These are phyloP conservation scores for Plasmopara viticola DNA, from an alignment of 352 stramenopile species.

Conservation along the genomic window DNA sequence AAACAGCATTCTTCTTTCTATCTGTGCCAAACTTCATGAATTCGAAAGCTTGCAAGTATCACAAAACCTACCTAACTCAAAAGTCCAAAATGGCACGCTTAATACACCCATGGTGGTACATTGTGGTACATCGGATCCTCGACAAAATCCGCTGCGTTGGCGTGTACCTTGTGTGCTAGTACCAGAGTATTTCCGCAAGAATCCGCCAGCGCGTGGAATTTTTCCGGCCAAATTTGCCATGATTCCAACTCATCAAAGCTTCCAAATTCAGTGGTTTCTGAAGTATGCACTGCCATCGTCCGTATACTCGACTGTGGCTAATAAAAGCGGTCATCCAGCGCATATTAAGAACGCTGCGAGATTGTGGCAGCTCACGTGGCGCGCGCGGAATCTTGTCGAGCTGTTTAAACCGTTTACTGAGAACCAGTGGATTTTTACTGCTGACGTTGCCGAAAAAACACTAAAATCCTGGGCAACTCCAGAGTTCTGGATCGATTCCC, in stretches of 20 bases:
- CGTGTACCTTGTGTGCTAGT: slow-evolving; percentile 56
- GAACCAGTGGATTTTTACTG: slow-evolving; percentile 78
- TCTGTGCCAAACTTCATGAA: slow-evolving; percentile 34
- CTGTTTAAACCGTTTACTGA: slow-evolving; percentile 85
- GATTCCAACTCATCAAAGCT: slow-evolving; percentile 73
- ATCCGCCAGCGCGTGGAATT: slow-evolving; percentile 42
- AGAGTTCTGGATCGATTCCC: slow-evolving; percentile 61
- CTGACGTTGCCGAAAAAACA: slow-evolving; percentile 38
- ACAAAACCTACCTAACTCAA: slow-evolving; percentile 5
- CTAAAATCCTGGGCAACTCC: slow-evolving; percentile 26
- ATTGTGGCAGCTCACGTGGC: slow-evolving; percentile 73
- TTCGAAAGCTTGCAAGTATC: slow-evolving; percentile 9
- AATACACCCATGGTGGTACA: slow-evolving; percentile 58
- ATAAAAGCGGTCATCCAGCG: slow-evolving; percentile 47
- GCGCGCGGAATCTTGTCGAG: slow-evolving; percentile 65
- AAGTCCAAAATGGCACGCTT: slow-evolving; percentile 11
- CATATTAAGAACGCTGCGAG: slow-evolving; percentile 64
- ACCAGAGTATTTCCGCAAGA: slow-evolving; percentile 65
- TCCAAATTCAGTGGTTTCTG: slow-evolving; percentile 81
- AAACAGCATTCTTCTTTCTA: slow-evolving; percentile 64
- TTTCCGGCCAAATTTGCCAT: slow-evolving; percentile 69
- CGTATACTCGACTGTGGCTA: slow-evolving; percentile 71
- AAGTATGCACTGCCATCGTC: slow-evolving; percentile 74
- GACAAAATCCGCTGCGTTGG: slow-evolving; percentile 77
- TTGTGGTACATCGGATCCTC: slow-evolving; percentile 68